These are phyloP conservation scores for Ganoderma resinaceum DNA, from an alignment of 1,284 basidiomycete genomes.

Conservation along the genomic window DNA sequence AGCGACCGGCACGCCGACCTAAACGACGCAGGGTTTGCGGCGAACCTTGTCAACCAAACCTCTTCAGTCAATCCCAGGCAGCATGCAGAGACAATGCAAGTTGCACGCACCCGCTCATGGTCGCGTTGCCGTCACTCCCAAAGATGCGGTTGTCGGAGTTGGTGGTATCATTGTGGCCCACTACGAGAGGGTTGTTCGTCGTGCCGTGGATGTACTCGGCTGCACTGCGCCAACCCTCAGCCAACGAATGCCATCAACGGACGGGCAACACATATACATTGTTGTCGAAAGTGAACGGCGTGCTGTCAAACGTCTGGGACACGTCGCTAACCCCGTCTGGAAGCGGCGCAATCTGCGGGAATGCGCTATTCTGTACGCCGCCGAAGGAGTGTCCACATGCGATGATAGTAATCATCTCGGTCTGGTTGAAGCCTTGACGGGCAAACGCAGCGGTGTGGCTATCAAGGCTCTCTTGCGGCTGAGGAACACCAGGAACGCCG, in stretches of 20 bases:
- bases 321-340: slow-evolving; percentile 17
- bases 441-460: slow-evolving; percentile 33
- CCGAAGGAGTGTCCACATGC: slow-evolving; percentile 41
- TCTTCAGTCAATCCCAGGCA: background rate
- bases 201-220: slow-evolving; percentile 31
- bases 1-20: slow-evolving; percentile 29
- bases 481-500: slow-evolving; percentile 36
- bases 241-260: background rate
- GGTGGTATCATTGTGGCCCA: slow-evolving; percentile 25
- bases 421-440: slow-evolving; percentile 33
- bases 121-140: slow-evolving; percentile 35
- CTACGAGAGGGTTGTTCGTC: slow-evolving; percentile 32
- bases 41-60: background rate
- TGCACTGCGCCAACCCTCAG: slow-evolving; percentile 18
- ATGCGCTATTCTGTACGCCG: slow-evolving; percentile 35
- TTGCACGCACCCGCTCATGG: slow-evolving; percentile 28
- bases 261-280: slow-evolving; percentile 18
- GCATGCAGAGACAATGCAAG: background rate
- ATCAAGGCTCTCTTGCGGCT: slow-evolving; percentile 34
- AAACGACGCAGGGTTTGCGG: slow-evolving; percentile 16
- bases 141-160: slow-evolving; percentile 35
- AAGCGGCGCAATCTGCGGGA: slow-evolving; percentile 35
- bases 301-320: slow-evolving; percentile 25
- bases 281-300: slow-evolving; percentile 28
- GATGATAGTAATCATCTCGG: slow-evolving; percentile 37